Evolutionary conservation across 768 basidiomycete genomes (phyloP).

Genomic region (Hypholoma sublateritium): DNA sequence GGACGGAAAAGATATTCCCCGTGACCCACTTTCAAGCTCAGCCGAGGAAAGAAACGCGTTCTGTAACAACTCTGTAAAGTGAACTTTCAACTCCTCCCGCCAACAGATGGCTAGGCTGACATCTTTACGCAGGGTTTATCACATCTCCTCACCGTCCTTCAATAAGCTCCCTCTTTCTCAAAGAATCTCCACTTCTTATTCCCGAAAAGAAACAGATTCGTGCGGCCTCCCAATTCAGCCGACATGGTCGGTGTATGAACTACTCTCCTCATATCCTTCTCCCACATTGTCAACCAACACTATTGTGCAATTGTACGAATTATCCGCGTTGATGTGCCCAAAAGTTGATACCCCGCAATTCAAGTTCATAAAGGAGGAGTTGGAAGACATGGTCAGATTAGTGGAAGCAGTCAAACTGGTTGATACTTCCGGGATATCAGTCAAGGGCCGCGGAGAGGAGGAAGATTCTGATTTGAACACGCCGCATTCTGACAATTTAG

Average conservation of each 20-base stretch:
- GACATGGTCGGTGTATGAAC: constrained; percentile 78
- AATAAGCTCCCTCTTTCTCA: neutral
- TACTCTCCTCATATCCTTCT: constrained; percentile 75
- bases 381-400: constrained; percentile 72
- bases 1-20: neutral
- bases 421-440: constrained; percentile 34
- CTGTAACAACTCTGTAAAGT: too few relatives aligned
- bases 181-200: constrained; percentile 5
- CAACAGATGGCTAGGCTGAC: too few relatives aligned
- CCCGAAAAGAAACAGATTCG: constrained; percentile 42
- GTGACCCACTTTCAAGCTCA: too few relatives aligned
- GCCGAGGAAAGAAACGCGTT: too few relatives aligned
- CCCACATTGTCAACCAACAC: constrained; percentile 59
- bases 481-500: constrained; percentile 8
- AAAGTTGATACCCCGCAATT: constrained; percentile 55
- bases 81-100: too few relatives aligned
- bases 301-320: constrained; percentile 63
- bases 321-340: constrained; percentile 74
- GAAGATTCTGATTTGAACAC: constrained; percentile 36
- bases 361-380: constrained; percentile 47
- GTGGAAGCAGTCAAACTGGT: constrained; percentile 82
- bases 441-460: constrained; percentile 33
- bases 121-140: too few relatives aligned
- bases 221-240: constrained; percentile 65
- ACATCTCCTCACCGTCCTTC: too few relatives aligned